Evolutionary conservation across 768 basidiomycete genomes (phyloP).

Genomic region (Gyrodon lividus): DNA sequence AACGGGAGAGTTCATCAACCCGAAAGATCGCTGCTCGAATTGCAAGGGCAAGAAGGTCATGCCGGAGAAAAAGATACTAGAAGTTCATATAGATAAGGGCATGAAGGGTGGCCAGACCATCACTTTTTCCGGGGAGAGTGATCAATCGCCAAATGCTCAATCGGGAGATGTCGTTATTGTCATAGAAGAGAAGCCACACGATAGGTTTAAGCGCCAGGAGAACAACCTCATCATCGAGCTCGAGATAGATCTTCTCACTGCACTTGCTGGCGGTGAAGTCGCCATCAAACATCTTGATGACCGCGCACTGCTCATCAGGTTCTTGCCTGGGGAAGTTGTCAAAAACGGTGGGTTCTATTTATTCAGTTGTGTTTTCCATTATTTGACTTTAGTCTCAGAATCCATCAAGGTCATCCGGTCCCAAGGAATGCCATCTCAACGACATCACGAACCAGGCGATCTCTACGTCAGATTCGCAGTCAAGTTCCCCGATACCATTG

Average conservation of each 20-base stretch:
- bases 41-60: constrained; percentile 96
- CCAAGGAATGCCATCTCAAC: constrained; percentile 98
- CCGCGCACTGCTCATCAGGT: constrained; percentile 76
- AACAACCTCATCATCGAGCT: constrained; percentile 84
- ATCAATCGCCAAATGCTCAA: constrained; percentile 84
- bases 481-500: constrained; percentile 84
- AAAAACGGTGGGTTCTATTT: constrained; percentile 75
- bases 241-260: constrained; percentile 92
- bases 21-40: constrained; percentile 85
- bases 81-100: constrained; percentile 97
- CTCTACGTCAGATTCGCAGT: constrained; percentile 85
- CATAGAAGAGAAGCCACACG: constrained; percentile 90
- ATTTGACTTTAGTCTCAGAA: constrained; percentile 43
- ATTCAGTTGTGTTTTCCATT: background rate
- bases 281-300: constrained; percentile 93
- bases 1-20: constrained; percentile 92
- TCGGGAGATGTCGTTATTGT: constrained; percentile 96
- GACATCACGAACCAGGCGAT: constrained; percentile 96
- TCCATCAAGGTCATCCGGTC: constrained; percentile 87
- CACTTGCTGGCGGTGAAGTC: constrained; percentile 89
- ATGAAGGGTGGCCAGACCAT: constrained; percentile 95
- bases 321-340: constrained; percentile 87
- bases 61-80: constrained; percentile 94
- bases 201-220: constrained; percentile 83
- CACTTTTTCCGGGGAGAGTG: constrained; percentile 85